phyloP scores from a whole-genome alignment of 345 rosid species.

The Bruguiera gymnorhiza region DNA sequence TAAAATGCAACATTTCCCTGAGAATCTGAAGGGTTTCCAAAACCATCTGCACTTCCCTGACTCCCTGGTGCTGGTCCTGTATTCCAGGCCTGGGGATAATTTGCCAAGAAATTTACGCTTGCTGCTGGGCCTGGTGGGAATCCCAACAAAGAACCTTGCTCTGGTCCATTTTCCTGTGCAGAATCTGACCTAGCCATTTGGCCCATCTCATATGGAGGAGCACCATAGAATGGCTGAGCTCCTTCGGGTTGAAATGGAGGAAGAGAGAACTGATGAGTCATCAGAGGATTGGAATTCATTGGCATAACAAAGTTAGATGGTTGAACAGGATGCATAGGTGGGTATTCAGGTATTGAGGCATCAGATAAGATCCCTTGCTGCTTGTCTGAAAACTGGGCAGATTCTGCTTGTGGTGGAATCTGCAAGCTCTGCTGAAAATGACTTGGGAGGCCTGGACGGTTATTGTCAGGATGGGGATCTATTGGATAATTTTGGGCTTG shows the following conservation, averaged over 20 bases:
- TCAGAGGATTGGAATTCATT: slow-evolving; percentile 53
- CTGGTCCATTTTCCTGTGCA: slow-evolving; percentile 54
- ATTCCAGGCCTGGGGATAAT: slow-evolving; percentile 74
- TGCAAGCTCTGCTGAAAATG: slow-evolving; percentile 34
- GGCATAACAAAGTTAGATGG: slow-evolving; percentile 61
- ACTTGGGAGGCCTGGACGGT: slow-evolving; percentile 43
- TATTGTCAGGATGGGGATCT: slow-evolving; percentile 41
- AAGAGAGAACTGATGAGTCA: slow-evolving; percentile 54
- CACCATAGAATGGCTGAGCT: slow-evolving; percentile 57
- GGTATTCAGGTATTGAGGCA: slow-evolving; percentile 58
- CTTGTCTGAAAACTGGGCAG: slow-evolving; percentile 49
- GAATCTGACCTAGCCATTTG: slow-evolving; percentile 41
- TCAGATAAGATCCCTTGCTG: slow-evolving; percentile 50
- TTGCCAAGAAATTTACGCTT: slow-evolving; percentile 43
- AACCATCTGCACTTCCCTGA: slow-evolving; percentile 45
- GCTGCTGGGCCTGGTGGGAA: slow-evolving; percentile 57
- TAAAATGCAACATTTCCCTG: slow-evolving; percentile 42
- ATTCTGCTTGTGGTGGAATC: slow-evolving; percentile 42
- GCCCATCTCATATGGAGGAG: slow-evolving; percentile 54
- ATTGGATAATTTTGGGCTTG: slow-evolving; percentile 49
- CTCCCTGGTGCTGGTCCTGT: slow-evolving; percentile 39
- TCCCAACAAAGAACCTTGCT: slow-evolving; percentile 71
- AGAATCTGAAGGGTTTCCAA: slow-evolving; percentile 36
- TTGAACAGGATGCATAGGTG: slow-evolving; percentile 57
- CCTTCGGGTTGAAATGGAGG: slow-evolving; percentile 67